A percentile compares a stretch with the other conserved stretches of the same genome.
Evolutionary conservation across 179 eudicot species (phyloP).

Genomic region (Silene noctiflora): DNA sequence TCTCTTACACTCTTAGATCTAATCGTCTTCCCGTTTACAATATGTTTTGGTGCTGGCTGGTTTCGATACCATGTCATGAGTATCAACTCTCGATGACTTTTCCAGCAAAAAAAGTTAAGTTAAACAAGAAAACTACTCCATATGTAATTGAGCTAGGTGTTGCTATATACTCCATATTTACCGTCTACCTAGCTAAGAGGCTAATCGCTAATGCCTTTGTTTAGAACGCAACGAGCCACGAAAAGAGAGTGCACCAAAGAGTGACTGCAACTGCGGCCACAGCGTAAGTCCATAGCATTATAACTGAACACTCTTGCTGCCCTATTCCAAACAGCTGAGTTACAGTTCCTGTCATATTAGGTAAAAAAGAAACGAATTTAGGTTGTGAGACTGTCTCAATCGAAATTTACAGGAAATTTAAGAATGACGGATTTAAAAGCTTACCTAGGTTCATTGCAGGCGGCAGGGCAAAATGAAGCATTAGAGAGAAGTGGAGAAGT

Average conservation of each 20-base stretch:
- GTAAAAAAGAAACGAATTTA: neutral
- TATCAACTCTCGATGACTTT: no score
- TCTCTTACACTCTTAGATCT: neutral
- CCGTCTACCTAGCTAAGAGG: neutral
- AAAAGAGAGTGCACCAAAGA: conserved; percentile 43
- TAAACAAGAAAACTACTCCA: neutral
- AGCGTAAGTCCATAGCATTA: conserved; percentile 50
- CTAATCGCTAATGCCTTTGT: neutral
- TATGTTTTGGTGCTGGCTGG: neutral
- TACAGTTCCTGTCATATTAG: conserved; percentile 37
- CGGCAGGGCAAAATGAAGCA: conserved; percentile 33
- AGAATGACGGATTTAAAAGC: neutral
- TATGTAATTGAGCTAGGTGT: neutral
- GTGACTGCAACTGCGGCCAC: conserved; percentile 40
- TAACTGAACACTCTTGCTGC: conserved; percentile 46
- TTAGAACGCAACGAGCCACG: conserved; percentile 26
- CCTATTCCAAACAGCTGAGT: conserved; percentile 53
- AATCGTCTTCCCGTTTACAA: neutral
- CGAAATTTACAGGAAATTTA: neutral
- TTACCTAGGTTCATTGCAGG: conserved; percentile 32
- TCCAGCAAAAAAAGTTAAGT: no score
- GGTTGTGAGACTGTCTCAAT: neutral
- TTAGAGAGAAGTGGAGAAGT: conserved; percentile 29
- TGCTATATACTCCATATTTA: neutral
- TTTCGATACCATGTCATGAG: neutral